Conservation (phyloP, 306 rosid genomes). For the Pueraria montana region DNA sequence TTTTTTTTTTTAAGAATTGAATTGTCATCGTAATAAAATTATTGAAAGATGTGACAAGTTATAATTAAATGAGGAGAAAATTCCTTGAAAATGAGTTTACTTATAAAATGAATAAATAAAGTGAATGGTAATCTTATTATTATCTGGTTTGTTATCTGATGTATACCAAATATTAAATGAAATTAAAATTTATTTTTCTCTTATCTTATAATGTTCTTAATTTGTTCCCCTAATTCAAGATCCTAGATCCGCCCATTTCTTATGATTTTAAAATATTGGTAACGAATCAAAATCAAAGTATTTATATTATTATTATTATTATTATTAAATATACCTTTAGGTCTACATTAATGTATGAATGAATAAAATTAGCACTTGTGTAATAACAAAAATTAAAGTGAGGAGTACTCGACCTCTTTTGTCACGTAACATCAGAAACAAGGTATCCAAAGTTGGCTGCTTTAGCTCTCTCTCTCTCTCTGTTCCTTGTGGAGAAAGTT, state of each 20-base stretch:
- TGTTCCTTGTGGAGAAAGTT: slow-evolving; percentile 39
- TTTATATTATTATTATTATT: no score
- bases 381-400: neutral
- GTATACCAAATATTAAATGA: no score
- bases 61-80: neutral
- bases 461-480: neutral
- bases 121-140: no score
- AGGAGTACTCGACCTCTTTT: neutral
- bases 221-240: no score
- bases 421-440: slow-evolving; percentile 40
- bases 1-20: neutral
- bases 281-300: no score
- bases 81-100: neutral
- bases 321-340: no score
- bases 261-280: no score
- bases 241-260: no score
- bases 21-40: neutral
- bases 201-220: no score
- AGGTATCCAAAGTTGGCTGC: slow-evolving; percentile 39
- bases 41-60: neutral
- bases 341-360: neutral
- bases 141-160: no score
- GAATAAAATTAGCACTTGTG: neutral
- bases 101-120: neutral
- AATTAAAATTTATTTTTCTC: no score